Conservation (phyloP, 1,284 basidiomycete species). For the Tilletia horrida region DNA sequence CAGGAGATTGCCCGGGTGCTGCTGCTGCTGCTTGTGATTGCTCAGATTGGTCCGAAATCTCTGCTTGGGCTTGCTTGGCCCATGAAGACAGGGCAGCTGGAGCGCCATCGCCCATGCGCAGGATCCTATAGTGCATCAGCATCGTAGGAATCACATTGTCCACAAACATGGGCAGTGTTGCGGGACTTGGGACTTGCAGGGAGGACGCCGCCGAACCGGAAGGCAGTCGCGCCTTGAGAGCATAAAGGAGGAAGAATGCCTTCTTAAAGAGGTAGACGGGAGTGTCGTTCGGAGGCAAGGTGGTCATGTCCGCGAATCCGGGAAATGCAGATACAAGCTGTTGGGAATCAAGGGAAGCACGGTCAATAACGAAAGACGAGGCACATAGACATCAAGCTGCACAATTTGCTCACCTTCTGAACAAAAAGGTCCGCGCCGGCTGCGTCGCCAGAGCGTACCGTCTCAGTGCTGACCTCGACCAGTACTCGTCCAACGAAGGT, state of each 20-base stretch:
- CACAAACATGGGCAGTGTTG: constrained; percentile 66
- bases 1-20: background rate
- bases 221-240: constrained; percentile 62
- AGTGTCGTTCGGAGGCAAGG: background rate
- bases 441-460: background rate
- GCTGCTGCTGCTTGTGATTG: background rate
- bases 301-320: constrained; percentile 41
- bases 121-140: constrained; percentile 70
- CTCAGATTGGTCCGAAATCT: background rate
- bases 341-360: background rate
- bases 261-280: constrained; percentile 80
- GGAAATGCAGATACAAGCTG: constrained; percentile 25
- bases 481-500: constrained; percentile 61
- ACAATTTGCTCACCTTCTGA: constrained; percentile 12
- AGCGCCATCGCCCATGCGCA: constrained; percentile 62
- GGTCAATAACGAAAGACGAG: background rate
- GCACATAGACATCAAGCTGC: background rate
- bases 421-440: constrained; percentile 19
- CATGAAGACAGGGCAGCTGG: constrained; percentile 22
- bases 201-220: background rate
- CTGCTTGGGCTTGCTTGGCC: constrained; percentile 1
- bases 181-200: constrained; percentile 56
- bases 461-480: background rate
- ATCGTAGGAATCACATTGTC: constrained; percentile 84
- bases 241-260: constrained; percentile 74